Evolutionary conservation across 805 yeast species (phyloP).

Genomic region (Starmera dryadoides): DNA sequence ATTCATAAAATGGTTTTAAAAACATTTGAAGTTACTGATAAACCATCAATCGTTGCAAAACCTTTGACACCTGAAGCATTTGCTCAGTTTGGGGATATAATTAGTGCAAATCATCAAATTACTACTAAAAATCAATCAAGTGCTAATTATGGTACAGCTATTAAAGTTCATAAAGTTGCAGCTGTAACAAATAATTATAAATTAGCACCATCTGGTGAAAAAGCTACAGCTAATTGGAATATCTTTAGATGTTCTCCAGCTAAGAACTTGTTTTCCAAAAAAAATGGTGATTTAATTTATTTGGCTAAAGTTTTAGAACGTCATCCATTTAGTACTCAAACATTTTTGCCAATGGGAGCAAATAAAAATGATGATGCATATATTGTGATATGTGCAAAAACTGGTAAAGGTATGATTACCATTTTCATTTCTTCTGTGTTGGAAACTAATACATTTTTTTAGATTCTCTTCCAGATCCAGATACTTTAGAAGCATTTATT

Average conservation of each 20-base stretch:
- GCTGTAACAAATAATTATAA: slow-evolving; percentile 50
- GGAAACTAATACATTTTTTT: slow-evolving; percentile 24
- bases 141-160: slow-evolving; percentile 95
- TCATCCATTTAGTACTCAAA: slow-evolving; percentile 85
- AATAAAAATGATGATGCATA: slow-evolving; percentile 44
- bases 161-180: slow-evolving; percentile 66
- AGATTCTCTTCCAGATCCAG: slow-evolving; percentile 53
- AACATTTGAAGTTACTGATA: slow-evolving; percentile 24
- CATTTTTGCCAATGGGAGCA: slow-evolving; percentile 89
- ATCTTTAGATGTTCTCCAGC: slow-evolving; percentile 80
- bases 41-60: slow-evolving; percentile 34
- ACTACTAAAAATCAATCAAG: slow-evolving; percentile 32
- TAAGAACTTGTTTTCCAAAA: slow-evolving; percentile 34
- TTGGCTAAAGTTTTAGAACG: slow-evolving; percentile 65
- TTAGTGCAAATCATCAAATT: slow-evolving; percentile 73
- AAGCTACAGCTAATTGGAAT: slow-evolving; percentile 68
- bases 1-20: slow-evolving; percentile 29
- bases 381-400: slow-evolving; percentile 73
- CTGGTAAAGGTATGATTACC: slow-evolving; percentile 34
- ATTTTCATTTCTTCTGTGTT: slow-evolving; percentile 6
- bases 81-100: slow-evolving; percentile 64
- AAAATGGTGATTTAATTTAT: slow-evolving; percentile 11
- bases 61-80: slow-evolving; percentile 63
- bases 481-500: slow-evolving; percentile 55
- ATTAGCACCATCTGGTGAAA: slow-evolving; percentile 36